These are phyloP conservation scores for Adansonia grandidieri DNA, from an alignment of 441 rosid species.

Conservation along the genomic window DNA sequence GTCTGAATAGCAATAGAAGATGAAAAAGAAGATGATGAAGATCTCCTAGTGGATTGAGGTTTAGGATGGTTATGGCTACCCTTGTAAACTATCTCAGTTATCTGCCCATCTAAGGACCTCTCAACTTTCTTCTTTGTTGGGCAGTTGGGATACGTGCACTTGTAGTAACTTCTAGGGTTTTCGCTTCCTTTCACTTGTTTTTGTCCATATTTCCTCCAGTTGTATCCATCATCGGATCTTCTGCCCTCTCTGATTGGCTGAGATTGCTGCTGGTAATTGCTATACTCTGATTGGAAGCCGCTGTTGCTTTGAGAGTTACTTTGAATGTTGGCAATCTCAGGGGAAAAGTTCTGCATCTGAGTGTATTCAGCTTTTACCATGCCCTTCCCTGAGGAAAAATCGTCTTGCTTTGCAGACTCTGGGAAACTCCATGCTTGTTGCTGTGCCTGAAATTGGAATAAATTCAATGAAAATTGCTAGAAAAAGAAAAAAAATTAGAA, in stretches of 20 bases:
- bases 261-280: slow-evolving; percentile 40
- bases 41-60: slow-evolving; percentile 66
- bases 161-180: too few species aligned
- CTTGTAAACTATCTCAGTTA: slow-evolving; percentile 91
- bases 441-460: slow-evolving; percentile 31
- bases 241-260: slow-evolving; percentile 49
- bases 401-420: slow-evolving; percentile 43
- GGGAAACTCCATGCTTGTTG: slow-evolving; percentile 49
- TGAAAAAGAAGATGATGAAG: slow-evolving; percentile 45
- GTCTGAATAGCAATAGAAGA: slow-evolving; percentile 33
- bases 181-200: slow-evolving; percentile 75
- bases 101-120: slow-evolving; percentile 79
- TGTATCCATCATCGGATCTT: slow-evolving; percentile 78
- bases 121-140: slow-evolving; percentile 72
- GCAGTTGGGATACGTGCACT: too few species aligned
- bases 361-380: slow-evolving; percentile 37
- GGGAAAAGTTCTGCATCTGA: slow-evolving; percentile 40
- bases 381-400: slow-evolving; percentile 29
- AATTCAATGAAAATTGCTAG: neutral
- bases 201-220: slow-evolving; percentile 94
- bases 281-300: slow-evolving; percentile 43
- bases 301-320: slow-evolving; percentile 36
- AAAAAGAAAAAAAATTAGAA: neutral
- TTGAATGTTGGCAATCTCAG: slow-evolving; percentile 44
- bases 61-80: slow-evolving; percentile 89